These are phyloP conservation scores for Ramaria sp. DNA, from an alignment of 768 basidiomycete species.

Conservation along the genomic window DNA sequence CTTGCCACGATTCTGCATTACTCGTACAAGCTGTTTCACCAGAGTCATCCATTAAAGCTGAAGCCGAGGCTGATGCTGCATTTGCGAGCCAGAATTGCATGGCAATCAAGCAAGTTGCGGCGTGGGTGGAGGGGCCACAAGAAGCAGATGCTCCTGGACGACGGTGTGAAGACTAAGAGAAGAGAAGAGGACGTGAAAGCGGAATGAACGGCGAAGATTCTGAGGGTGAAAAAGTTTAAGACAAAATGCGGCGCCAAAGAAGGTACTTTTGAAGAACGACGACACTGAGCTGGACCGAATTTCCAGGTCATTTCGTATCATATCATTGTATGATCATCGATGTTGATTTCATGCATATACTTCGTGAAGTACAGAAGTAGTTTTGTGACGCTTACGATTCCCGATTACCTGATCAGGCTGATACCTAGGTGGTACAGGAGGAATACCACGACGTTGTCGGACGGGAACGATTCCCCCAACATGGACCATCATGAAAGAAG, in stretches of 20 bases:
- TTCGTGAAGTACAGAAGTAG: conserved; percentile 66
- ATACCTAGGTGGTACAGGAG: too few relatives aligned
- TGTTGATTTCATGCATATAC: conserved; percentile 29
- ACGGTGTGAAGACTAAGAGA: conserved; percentile 18
- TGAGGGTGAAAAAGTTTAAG: conserved; percentile 16
- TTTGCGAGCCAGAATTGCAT: conserved; percentile 49
- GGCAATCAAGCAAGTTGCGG: conserved; percentile 45
- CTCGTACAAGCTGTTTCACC: background rate
- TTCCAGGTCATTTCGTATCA: conserved; percentile 22
- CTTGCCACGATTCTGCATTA: background rate
- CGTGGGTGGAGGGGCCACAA: conserved; percentile 80
- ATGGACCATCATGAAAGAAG: too few relatives aligned
- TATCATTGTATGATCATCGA: conserved; percentile 2
- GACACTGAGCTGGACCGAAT: conserved; percentile 75
- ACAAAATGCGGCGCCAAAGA: conserved; percentile 33
- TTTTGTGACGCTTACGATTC: conserved; percentile 66
- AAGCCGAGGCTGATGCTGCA: conserved; percentile 33
- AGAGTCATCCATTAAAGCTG: background rate
- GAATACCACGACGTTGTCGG: too few relatives aligned
- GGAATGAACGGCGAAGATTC: conserved; percentile 11
- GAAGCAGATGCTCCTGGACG: conserved; percentile 65
- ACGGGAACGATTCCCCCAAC: too few relatives aligned
- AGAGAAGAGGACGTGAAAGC: conserved; percentile 7
- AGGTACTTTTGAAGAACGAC: conserved; percentile 78
- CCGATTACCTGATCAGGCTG: conserved; percentile 16